Conservation (phyloP, 805 yeast genomes). For the Lachancea quebecensis region DNA sequence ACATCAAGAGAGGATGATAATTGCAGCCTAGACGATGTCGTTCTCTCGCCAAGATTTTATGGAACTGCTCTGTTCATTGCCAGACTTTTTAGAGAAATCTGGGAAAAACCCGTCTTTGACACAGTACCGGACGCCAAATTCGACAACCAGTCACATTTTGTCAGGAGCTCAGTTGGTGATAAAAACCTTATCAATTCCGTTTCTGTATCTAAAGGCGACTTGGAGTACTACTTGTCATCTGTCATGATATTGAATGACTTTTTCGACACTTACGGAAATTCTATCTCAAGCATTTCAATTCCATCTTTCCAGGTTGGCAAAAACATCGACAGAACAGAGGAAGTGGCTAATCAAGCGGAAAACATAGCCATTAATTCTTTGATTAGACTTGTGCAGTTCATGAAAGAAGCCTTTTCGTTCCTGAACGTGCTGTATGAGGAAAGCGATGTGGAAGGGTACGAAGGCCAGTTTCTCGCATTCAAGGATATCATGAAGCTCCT, state of each 20-base stretch:
- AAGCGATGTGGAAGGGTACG: conserved; percentile 35
- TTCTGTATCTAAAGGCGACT: conserved; percentile 34
- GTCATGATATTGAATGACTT: conserved; percentile 62
- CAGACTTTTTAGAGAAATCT: conserved; percentile 67
- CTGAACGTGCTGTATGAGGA: conserved; percentile 77
- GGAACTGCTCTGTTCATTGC: conserved; percentile 77
- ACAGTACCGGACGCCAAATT: conserved; percentile 21
- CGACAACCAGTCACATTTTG: conserved; percentile 10
- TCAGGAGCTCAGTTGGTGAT: conserved; percentile 20
- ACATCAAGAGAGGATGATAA: conserved; percentile 10
- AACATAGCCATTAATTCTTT: conserved; percentile 79
- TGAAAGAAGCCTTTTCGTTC: conserved; percentile 88
- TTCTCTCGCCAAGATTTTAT: conserved; percentile 83
- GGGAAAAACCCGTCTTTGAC: conserved; percentile 67
- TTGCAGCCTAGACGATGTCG: conserved; percentile 60
- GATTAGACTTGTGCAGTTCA: conserved; percentile 62
- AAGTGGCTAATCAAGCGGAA: conserved; percentile 80
- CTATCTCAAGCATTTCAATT: conserved; percentile 23
- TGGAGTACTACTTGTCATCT: conserved; percentile 67
- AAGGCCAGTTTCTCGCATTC: conserved; percentile 37
- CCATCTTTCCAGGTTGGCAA: conserved; percentile 41
- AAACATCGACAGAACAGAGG: conserved; percentile 38
- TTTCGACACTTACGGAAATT: conserved; percentile 56
- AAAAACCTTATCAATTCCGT: conserved; percentile 21
- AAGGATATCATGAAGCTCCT: conserved; percentile 66